Evolutionary conservation across 139 green algal species (phyloP).

Genomic region (Coelastrella sp.): DNA sequence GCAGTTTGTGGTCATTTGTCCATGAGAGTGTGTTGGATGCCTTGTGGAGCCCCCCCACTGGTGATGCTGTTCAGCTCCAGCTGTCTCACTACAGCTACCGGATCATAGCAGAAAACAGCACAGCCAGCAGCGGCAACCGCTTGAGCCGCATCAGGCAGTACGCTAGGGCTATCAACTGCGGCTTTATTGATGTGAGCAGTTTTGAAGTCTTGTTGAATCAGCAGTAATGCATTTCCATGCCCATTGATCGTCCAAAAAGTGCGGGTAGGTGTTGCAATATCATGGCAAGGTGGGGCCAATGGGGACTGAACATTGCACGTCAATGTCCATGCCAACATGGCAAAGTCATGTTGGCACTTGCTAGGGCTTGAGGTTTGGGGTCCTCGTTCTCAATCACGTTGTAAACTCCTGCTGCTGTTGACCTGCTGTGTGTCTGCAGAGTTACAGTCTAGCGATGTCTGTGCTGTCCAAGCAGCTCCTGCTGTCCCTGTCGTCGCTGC

Average conservation of each 20-base stretch:
- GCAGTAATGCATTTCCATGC: background rate
- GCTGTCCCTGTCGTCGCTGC: background rate
- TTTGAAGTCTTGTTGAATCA: background rate
- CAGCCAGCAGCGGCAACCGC: background rate
- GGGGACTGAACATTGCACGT: background rate
- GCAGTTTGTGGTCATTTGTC: background rate
- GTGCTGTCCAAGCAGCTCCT: constrained; percentile 26
- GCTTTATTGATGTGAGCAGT: background rate
- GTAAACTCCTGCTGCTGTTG: background rate
- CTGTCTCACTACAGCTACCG: background rate
- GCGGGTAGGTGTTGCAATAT: background rate
- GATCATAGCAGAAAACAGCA: background rate
- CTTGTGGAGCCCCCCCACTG: background rate
- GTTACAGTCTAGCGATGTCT: background rate
- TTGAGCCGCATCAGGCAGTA: background rate
- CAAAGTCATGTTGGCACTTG: background rate
- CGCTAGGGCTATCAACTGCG: background rate
- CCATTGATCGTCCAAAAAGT: no score
- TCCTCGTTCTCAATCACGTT: no score
- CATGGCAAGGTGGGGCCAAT: background rate
- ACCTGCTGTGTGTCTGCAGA: background rate
- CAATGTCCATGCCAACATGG: background rate
- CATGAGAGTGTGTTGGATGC: background rate
- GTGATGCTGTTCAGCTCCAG: background rate
- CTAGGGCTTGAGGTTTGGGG: background rate